Conservation (phyloP, 2,329 filamentous ascomycete species). For the Dactylellina leptospora region DNA sequence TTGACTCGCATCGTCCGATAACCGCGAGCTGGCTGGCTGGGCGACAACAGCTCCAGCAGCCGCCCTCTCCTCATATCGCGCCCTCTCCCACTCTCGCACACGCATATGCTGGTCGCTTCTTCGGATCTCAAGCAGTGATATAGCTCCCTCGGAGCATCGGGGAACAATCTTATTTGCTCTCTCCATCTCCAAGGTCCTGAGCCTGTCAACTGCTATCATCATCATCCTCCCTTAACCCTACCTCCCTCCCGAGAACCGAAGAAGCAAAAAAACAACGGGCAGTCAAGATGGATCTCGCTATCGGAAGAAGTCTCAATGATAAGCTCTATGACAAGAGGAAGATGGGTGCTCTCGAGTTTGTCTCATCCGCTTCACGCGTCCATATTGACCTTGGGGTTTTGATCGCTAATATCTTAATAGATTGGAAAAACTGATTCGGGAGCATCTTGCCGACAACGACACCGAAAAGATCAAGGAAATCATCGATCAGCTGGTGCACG, state of each 20-base stretch:
- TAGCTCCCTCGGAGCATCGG: constrained; percentile 35
- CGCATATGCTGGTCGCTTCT: constrained; percentile 31
- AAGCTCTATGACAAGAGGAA: constrained; percentile 99
- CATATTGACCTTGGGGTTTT: too few relatives aligned
- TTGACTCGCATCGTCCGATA: background rate
- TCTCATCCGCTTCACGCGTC: too few relatives aligned
- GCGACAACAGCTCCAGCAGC: background rate
- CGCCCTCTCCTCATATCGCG: background rate
- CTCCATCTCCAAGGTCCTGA: constrained; percentile 16
- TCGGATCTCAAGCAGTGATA: constrained; percentile 25
- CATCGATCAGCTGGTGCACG: constrained; percentile 94
- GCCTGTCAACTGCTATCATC: constrained; percentile 19
- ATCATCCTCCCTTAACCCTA: constrained; percentile 2
- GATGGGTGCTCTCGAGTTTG: constrained; percentile 92
- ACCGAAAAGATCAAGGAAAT: constrained; percentile 83
- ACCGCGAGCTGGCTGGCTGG: background rate
- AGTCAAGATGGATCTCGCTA: constrained; percentile 78
- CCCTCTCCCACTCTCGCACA: constrained; percentile 2
- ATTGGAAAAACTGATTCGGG: constrained; percentile 88
- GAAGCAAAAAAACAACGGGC: constrained; percentile 8
- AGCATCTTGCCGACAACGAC: constrained; percentile 78
- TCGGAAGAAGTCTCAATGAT: constrained; percentile 91
- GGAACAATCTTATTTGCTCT: constrained; percentile 19
- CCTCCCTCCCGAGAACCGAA: constrained; percentile 16
- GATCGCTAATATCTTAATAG: constrained; percentile 78